Evolutionary conservation across 441 rosid genomes (phyloP), one percentile per base, ranked within the genome.

Genomic region (Pelargonium myrrhifolium): DNA sequence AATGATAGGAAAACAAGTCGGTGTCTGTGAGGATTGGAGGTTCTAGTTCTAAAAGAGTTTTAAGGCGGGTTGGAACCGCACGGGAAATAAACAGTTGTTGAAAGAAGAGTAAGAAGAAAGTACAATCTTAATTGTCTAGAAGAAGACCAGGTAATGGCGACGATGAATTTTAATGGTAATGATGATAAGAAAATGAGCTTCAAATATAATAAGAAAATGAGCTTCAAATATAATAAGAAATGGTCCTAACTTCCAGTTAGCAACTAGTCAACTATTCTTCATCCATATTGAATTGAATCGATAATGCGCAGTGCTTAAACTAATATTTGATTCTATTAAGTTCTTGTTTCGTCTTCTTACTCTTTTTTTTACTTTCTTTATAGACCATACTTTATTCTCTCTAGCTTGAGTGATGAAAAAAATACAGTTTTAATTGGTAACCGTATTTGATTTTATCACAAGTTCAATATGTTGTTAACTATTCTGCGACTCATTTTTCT

Each of bases 401-500:
- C 18, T 53, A 21, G 59, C 53, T 47, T 47, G 53, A 47, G 53
- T 47, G 53, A 47, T 47, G 53, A n/a, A 47, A 47, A 45, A 9
- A 47, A 11, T 14, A 47, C 15, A 53, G 18, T 17, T 5, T 18
- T 18, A 6, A 6, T 18, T 53, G 40, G 40, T 0, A 37, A 7
- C 40, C 8, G 40, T 37, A 53, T 6, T 9, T 17, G 24, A 17
- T n/a, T 53, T n/a, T 11, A 53, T 53, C 10, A 18, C 59, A 53
- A 6, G 18, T 53, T 6, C 20, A 53, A 53, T 53, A 53, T 53
- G 1, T 53, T 53, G 59, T 68, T 14, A 21, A 64, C 43, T 22
- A 24, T 64, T 26, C 55, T 55, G 22, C 35, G 18, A 28, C 71
- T 18, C 8, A 71, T 68, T 69, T 24, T 24, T 72, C 40, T 58